Conservation (phyloP, 352 stramenopile genomes). For the Globisporangium spinosum region DNA sequence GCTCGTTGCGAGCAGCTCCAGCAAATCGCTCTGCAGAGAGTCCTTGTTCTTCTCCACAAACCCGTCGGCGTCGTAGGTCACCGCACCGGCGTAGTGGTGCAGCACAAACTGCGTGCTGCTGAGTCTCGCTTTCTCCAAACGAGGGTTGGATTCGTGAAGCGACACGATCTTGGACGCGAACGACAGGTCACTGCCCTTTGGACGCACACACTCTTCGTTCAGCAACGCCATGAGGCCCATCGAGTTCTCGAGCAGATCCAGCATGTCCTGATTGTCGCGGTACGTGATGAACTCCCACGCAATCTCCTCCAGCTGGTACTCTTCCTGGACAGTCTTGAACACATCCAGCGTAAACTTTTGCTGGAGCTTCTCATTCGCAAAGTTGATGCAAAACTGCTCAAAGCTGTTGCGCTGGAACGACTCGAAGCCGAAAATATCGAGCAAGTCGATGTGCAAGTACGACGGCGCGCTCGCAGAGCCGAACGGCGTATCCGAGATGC, state of each 20-base stretch:
- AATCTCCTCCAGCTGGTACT: slow-evolving; percentile 72
- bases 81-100: slow-evolving; percentile 75
- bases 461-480: slow-evolving; percentile 25
- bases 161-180: slow-evolving; percentile 88
- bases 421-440: slow-evolving; percentile 98
- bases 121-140: slow-evolving; percentile 70
- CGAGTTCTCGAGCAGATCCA: slow-evolving; percentile 87
- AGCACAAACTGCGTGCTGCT: slow-evolving; percentile 79
- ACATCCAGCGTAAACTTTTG: slow-evolving; percentile 88
- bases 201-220: slow-evolving; percentile 89
- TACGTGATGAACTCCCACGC: slow-evolving; percentile 83
- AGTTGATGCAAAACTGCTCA: slow-evolving; percentile 97
- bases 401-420: slow-evolving; percentile 92
- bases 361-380: slow-evolving; percentile 94
- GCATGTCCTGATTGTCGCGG: slow-evolving; percentile 89
- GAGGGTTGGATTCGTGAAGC: slow-evolving; percentile 74
- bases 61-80: slow-evolving; percentile 77
- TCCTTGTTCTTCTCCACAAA: slow-evolving; percentile 91
- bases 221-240: slow-evolving; percentile 89
- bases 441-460: slow-evolving; percentile 90
- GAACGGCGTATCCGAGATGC: slow-evolving; percentile 55
- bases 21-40: slow-evolving; percentile 71
- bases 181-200: slow-evolving; percentile 82
- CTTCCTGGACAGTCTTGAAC: slow-evolving; percentile 85
- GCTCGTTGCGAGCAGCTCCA: slow-evolving; percentile 66